Conservation (phyloP, 2,329 filamentous ascomycete genomes). For the Chaetomiaceae sp. region DNA sequence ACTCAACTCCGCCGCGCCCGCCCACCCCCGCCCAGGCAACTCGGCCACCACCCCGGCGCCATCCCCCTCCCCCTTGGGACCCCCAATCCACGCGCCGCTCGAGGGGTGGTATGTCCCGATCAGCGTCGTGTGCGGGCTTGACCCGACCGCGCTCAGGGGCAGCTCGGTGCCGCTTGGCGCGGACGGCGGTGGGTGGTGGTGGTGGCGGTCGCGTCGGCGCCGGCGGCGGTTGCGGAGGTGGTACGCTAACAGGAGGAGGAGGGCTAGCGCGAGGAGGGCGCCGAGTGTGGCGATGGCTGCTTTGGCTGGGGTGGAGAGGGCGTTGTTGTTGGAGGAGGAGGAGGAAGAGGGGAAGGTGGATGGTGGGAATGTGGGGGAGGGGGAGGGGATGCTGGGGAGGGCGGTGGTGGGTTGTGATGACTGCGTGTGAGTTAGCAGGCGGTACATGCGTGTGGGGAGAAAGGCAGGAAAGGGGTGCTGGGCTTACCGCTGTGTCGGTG, state of each 20-base stretch:
- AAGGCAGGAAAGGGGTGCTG: background rate
- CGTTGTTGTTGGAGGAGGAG: background rate
- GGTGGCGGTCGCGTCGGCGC: background rate
- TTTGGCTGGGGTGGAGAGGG: background rate
- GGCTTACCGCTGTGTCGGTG: background rate
- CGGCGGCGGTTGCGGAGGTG: background rate
- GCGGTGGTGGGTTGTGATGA: background rate
- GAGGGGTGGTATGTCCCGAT: background rate
- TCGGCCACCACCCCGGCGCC: background rate
- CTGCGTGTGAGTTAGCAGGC: background rate
- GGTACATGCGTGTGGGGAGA: background rate
- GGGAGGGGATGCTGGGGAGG: background rate
- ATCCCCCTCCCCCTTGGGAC: background rate
- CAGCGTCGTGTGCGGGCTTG: no score
- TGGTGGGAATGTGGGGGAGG: no score
- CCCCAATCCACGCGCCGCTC: background rate
- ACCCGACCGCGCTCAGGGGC: background rate
- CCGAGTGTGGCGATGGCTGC: constrained; percentile 1
- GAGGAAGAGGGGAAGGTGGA: background rate
- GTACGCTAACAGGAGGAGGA: background rate
- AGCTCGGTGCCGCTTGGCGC: no score
- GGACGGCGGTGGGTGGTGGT: no score
- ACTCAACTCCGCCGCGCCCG: constrained; percentile 1
- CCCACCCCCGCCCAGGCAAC: constrained; percentile 1
- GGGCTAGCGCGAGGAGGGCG: background rate